Evolutionary conservation across 768 basidiomycete genomes (phyloP).

Genomic region (Hypsizygus marmoreus): DNA sequence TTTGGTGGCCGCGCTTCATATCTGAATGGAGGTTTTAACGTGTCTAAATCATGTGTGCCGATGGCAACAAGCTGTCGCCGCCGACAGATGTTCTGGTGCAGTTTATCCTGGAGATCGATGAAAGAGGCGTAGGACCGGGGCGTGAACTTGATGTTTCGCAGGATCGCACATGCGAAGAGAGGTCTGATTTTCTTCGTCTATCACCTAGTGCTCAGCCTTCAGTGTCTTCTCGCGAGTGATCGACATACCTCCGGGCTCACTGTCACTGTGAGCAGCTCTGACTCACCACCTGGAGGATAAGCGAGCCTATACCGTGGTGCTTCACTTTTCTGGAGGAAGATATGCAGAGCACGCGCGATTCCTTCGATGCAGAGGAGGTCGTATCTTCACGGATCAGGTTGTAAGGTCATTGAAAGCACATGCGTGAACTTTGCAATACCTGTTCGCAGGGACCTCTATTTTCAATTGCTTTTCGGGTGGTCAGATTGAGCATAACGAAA

Average conservation of each 20-base stretch:
- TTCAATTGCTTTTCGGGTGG: slow-evolving; percentile 99
- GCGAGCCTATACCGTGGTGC: slow-evolving; percentile 74
- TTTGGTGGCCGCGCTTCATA: slow-evolving; percentile 82
- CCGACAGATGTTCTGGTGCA: slow-evolving; percentile 95
- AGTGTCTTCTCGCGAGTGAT: too few relatives aligned
- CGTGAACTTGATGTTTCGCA: slow-evolving; percentile 90
- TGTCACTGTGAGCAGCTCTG: slow-evolving; percentile 63
- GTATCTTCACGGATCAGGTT: slow-evolving; percentile 58
- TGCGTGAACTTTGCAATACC: slow-evolving; percentile 41
- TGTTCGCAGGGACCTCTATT: slow-evolving; percentile 98
- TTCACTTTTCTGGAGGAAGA: slow-evolving; percentile 73
- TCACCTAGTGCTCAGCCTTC: too few relatives aligned
- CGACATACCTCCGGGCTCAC: slow-evolving; percentile 72
- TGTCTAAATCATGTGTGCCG: slow-evolving; percentile 96
- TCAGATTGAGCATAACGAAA: too few relatives aligned
- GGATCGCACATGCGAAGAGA: slow-evolving; percentile 86
- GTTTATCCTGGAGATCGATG: slow-evolving; percentile 99
- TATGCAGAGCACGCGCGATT: slow-evolving; percentile 80
- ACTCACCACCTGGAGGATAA: slow-evolving; percentile 70
- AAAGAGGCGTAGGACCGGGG: slow-evolving; percentile 90
- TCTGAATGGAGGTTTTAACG: slow-evolving; percentile 82
- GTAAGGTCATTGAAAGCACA: slow-evolving; percentile 7
- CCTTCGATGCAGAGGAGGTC: slow-evolving; percentile 98
- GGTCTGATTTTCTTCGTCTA: slow-evolving; percentile 86
- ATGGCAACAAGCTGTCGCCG: slow-evolving; percentile 91